Evolutionary conservation across 2,329 filamentous ascomycete species (phyloP), one percentile per base, ranked within the genome.

Genomic region (Penicillium sclerotigenum): DNA sequence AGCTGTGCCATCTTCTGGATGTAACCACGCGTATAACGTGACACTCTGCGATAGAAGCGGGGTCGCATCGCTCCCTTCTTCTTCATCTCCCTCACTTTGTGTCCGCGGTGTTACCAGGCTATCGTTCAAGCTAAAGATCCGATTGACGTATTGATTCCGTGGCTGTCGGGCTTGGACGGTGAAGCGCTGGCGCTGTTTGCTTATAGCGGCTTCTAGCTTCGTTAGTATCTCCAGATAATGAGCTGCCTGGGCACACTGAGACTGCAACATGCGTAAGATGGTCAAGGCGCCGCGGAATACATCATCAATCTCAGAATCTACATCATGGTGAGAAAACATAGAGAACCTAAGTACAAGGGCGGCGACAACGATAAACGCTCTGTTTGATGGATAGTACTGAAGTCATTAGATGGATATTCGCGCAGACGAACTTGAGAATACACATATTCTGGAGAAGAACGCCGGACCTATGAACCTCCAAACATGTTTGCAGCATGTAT

Each of bases 181-280:
- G 2, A 71, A 57, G 28, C 68, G 66, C 38, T 72, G 69, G 14
- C 76, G 73, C 56, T 77, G 75, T 47, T 77, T 71, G 4, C 65
- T 60, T 10, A 82, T 77, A 0, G 80, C 80, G 10, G 75, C 75
- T 0, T 75, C 73, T 5, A 83, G 68, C 2, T 75, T 70, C 0
- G 72, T 78, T 8, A 85, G 70, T 20, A 85, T 85, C 6, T 84
- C 80, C 13, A 78, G 74, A 61, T 86, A 85, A 49, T 84, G 82
- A 3, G 75, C 78, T 3, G 83, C 83, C 58, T 85, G 83, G 0
- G 81, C 79, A 38, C 80, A 83, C 46, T 80, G 76, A 0, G 68
- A 67, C 0, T 79, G 75, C 0, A 85, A 67, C 31, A 76, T 76
- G 1, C 71, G 72, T 1, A 86, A 73, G 1, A 85, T 78, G 18